A percentile compares a stretch with the other conserved stretches of the same genome.
Conservation (phyloP, 2,329 filamentous ascomycete genomes). For the Pyricularia grisea region DNA sequence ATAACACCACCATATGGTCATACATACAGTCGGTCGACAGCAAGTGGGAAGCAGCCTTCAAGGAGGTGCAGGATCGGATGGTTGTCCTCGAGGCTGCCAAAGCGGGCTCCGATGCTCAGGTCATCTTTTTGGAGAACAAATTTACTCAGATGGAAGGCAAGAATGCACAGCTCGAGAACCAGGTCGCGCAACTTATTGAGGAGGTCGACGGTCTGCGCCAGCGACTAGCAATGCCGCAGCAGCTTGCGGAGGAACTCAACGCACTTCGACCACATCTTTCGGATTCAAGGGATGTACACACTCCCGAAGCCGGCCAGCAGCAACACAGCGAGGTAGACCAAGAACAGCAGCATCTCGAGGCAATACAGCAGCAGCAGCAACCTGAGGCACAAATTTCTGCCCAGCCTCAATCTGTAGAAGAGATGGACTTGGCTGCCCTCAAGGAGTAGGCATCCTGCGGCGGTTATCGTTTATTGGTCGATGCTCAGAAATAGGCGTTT, state of each 20-base stretch:
- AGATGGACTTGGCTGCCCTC: not conserved
- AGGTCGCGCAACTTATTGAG: conserved; percentile 18
- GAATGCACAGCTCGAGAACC: conserved; percentile 23
- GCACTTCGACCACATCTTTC: not conserved
- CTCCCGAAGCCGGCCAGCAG: not conserved
- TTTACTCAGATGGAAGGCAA: conserved; percentile 23
- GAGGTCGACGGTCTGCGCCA: conserved; percentile 10
- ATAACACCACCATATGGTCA: conserved; percentile 58
- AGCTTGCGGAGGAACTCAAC: not conserved
- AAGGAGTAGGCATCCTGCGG: not conserved
- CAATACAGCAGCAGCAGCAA: not conserved
- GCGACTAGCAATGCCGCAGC: conserved; percentile 8
- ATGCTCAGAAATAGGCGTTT: not conserved
- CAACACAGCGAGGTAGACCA: not conserved
- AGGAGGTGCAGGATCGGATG: conserved; percentile 8
- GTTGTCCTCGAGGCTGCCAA: conserved; percentile 29
- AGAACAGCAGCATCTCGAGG: not conserved
- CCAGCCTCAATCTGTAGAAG: not conserved
- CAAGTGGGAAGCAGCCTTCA: conserved; percentile 16
- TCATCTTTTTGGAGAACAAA: conserved; percentile 23
- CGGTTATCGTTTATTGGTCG: not conserved
- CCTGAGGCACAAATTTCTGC: not conserved
- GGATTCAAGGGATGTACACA: not conserved
- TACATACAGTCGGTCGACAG: conserved; percentile 66
- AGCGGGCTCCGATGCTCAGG: conserved; percentile 25